Evolutionary conservation across 805 yeast genomes (phyloP), one percentile per base, ranked within the genome.

Genomic region (Suhomyces canberraensis): DNA sequence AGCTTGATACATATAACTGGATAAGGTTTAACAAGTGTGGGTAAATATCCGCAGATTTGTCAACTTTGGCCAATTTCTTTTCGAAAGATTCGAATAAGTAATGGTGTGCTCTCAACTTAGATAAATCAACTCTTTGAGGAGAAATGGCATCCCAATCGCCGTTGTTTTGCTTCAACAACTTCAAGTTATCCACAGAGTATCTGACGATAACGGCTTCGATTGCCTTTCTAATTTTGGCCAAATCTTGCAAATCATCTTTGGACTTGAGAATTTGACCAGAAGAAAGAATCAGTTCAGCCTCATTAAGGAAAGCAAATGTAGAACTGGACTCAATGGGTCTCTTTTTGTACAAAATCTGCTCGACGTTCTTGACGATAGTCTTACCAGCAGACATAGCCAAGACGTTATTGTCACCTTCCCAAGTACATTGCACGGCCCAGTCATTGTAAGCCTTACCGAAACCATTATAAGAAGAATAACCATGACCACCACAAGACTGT

Each of bases 401-500:
- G 29, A 90, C 83, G 53, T 81, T 89, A 69, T 90, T 90, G 62
- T 90, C 97, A 61, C 97, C 97, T 69, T 90, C 97, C 97, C 97
- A 90, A 14, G 97, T 90, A 64, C 96, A 89, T 66, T 90, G 96
- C 27, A 90, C 96, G n/a, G 85, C 96, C 87, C 95, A 91, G 60
- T 90, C 97, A 44, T 76, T 75, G 68, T 79, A 87, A 9, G 89
- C 89, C 57, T 83, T 86, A 27, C 95, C 96, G 57, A 90, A 85
- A 2, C 90, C 95, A 46, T 87, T 79, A 63, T 90, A 90, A n/a
- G 89, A 79, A 16, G 95, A 87, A 65, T 90, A 90, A 27, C 97
- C 97, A 62, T 86, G 96, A 21, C 97, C 97, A 59, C 97, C 96
- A 63, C 96, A 89, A 2, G 95, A 74, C 64, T 90, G 97, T 66